Percentiles rank a stretch among this genome's conserved stretches.
Conservation (phyloP, 768 basidiomycete species). For the Candolleomyces eurysporus region DNA sequence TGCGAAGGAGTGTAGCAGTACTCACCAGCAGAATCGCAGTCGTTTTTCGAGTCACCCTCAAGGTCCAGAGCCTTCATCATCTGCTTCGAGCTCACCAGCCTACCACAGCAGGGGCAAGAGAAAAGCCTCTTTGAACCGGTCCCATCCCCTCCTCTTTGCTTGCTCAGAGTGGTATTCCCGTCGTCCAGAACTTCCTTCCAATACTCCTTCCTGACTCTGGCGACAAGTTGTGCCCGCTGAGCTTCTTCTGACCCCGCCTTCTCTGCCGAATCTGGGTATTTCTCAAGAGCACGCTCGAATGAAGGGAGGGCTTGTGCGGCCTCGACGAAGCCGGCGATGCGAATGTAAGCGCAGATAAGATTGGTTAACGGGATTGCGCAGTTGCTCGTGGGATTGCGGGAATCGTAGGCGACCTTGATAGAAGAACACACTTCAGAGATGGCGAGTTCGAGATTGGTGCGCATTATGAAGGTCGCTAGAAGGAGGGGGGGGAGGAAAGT, state of each 20-base stretch:
- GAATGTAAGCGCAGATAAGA: slow-evolving; percentile 2
- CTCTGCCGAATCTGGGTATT: neutral
- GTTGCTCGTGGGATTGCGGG: neutral
- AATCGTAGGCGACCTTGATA: neutral
- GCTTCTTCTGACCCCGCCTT: neutral
- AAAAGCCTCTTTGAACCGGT: neutral
- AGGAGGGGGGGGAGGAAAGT: too few relatives aligned
- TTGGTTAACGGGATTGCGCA: neutral
- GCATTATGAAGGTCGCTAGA: too few relatives aligned
- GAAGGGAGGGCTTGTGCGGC: neutral
- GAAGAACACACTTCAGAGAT: neutral
- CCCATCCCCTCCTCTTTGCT: neutral
- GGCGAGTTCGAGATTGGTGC: slow-evolving; percentile 4
- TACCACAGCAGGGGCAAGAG: neutral
- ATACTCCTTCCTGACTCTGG: neutral
- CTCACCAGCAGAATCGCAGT: neutral
- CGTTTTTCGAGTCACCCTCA: neutral
- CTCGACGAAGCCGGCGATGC: slow-evolving; percentile 1
- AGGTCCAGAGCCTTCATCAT: neutral
- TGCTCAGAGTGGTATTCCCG: neutral
- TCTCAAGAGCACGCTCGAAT: slow-evolving; percentile 1
- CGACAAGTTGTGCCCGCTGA: neutral
- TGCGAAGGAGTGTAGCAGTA: neutral
- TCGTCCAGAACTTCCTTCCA: neutral
- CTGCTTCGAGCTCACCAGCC: neutral